Evolutionary conservation across 1,284 basidiomycete species (phyloP).

Genomic region (Austroboletus olivaceoglutinosus): DNA sequence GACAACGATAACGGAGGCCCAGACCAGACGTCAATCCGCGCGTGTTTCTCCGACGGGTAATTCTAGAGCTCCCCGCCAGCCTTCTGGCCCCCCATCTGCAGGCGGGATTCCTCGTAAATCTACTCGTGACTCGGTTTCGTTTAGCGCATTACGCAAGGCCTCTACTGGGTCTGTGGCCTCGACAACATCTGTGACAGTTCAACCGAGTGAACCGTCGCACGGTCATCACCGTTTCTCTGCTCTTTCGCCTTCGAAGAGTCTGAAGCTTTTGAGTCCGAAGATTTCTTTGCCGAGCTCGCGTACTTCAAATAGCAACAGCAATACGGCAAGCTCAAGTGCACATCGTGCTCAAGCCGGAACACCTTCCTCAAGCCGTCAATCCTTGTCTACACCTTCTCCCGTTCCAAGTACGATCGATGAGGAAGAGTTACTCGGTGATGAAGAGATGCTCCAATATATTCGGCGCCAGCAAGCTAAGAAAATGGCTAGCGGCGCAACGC

Average conservation of each 20-base stretch:
- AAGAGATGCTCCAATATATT: slow-evolving; percentile 97
- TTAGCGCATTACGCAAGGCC: slow-evolving; percentile 71
- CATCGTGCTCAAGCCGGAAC: slow-evolving; percentile 55
- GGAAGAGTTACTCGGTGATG: slow-evolving; percentile 89
- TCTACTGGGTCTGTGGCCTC: slow-evolving; percentile 76
- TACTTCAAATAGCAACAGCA: slow-evolving; percentile 43
- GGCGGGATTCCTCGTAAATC: slow-evolving; percentile 57
- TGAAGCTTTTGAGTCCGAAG: slow-evolving; percentile 78
- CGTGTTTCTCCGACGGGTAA: slow-evolving; percentile 59
- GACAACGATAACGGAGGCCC: slow-evolving; percentile 41
- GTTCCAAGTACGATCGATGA: slow-evolving; percentile 76
- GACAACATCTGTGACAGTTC: slow-evolving; percentile 49
- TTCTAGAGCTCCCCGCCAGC: slow-evolving; percentile 66
- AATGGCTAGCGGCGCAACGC: slow-evolving; percentile 77
- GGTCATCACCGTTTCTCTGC: slow-evolving; percentile 69
- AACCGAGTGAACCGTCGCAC: slow-evolving; percentile 31
- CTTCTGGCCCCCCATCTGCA: slow-evolving; percentile 47
- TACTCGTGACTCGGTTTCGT: slow-evolving; percentile 73
- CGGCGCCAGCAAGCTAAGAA: slow-evolving; percentile 87
- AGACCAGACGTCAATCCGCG: slow-evolving; percentile 46
- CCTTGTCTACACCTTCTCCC: slow-evolving; percentile 79
- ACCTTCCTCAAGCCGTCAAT: slow-evolving; percentile 72
- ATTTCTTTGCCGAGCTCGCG: slow-evolving; percentile 59
- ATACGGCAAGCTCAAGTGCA: slow-evolving; percentile 47
- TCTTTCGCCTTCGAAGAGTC: slow-evolving; percentile 75